Evolutionary conservation across 2,329 filamentous ascomycete species (phyloP).

Genomic region (Alternaria triticina): DNA sequence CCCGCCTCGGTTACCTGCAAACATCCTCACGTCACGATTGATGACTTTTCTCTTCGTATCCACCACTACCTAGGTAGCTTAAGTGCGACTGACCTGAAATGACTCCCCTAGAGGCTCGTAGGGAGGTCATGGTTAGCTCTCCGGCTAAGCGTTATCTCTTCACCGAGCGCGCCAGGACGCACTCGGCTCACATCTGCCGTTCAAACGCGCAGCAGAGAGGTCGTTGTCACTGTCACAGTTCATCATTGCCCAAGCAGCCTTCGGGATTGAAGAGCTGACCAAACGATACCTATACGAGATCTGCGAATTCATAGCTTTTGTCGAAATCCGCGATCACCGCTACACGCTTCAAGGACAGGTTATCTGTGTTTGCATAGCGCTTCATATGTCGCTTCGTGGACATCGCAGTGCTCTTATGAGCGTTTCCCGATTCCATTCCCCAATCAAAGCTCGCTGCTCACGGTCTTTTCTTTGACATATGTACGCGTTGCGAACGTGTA

Average conservation of each 20-base stretch:
- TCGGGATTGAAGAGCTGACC: not conserved
- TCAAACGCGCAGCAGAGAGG: not conserved
- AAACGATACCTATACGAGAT: not conserved
- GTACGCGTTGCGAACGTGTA: not conserved
- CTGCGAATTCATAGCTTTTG: not conserved
- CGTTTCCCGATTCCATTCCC: not conserved
- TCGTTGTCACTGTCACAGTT: not conserved
- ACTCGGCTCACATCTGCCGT: not conserved
- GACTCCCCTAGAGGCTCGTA: not conserved
- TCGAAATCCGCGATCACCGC: not conserved
- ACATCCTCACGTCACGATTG: not conserved
- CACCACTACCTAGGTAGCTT: not conserved
- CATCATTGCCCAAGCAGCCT: not conserved
- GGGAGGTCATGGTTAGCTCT: not conserved
- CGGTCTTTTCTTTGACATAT: not conserved
- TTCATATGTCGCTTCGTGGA: not conserved
- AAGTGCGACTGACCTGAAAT: not conserved
- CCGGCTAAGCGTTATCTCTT: not conserved
- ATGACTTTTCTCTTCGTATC: not conserved
- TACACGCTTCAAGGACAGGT: not conserved
- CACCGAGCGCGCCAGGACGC: not conserved
- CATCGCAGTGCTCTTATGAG: not conserved
- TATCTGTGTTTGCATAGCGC: not conserved
- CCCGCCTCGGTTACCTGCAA: slow-evolving; percentile 13
- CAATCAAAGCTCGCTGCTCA: not conserved